Conservation (phyloP, 2,329 filamentous ascomycete genomes). For the Ophiostoma triangulosporum region DNA sequence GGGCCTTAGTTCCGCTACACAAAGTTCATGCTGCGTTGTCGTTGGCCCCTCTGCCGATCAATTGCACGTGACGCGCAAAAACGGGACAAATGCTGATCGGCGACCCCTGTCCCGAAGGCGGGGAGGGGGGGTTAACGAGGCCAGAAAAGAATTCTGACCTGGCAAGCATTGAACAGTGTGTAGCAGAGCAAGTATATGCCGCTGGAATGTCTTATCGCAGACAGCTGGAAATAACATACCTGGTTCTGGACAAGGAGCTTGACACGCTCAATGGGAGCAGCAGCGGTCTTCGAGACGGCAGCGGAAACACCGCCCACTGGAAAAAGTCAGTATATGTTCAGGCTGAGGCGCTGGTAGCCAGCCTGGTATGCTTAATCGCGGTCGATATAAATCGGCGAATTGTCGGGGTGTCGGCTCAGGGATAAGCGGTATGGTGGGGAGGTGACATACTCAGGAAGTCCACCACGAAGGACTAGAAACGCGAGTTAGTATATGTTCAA, state of each 20-base stretch:
- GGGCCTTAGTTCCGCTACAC: neutral
- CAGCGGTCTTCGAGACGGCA: constrained; percentile 99
- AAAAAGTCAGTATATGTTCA: constrained; percentile 13
- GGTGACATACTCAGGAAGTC: constrained; percentile 92
- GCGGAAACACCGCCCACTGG: constrained; percentile 99
- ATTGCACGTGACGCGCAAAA: neutral
- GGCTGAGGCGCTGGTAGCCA: too few species aligned
- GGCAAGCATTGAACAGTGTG: neutral
- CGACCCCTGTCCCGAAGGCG: neutral
- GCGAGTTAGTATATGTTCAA: constrained; percentile 22
- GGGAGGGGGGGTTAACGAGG: neutral
- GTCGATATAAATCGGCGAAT: neutral
- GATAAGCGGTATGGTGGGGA: constrained; percentile 9
- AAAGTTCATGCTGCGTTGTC: too few species aligned
- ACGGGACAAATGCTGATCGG: neutral
- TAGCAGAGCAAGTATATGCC: neutral
- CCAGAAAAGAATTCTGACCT: neutral
- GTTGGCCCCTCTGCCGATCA: neutral
- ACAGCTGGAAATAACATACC: constrained; percentile 44
- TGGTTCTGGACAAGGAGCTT: constrained; percentile 99
- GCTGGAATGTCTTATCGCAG: neutral
- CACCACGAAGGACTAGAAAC: constrained; percentile 73
- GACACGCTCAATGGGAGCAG: constrained; percentile 99
- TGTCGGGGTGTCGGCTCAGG: neutral
- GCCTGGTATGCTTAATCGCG: too few species aligned